Evolutionary conservation across 2,329 filamentous ascomycete genomes (phyloP), one percentile per base, ranked within the genome.

Genomic region (Endocalyx cinctus): DNA sequence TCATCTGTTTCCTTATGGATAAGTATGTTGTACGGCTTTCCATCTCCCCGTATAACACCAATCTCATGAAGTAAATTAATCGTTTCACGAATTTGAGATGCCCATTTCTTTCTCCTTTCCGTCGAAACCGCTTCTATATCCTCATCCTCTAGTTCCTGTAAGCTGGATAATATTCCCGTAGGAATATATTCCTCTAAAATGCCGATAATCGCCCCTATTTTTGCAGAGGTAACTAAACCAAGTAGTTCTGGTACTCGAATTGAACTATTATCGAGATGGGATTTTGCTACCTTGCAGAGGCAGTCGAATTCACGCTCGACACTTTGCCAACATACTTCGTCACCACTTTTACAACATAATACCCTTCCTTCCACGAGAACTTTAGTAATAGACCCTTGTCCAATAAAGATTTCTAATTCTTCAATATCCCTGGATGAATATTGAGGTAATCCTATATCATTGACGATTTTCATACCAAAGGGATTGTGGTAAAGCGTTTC

Each of bases 1-100:
- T 64, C 50, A 29, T 55, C 42, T n/a, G n/a, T n/a, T 27, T 58
- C 26, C 15, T 38, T 45, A 38, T 65, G 58, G 23, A 66, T 55
- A 33, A 66, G 43, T 34, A 66, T 51, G 25, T 65, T 63, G 25
- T 33, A 40, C 14, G 50, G 29, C 39, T 55, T 60, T 3, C 47
- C 57, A 42, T 57, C 49, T 7, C 54, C 54, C 57, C 54, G 60
- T 17, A 54, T 39, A 8, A 55, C 29, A 2, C 46, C 52, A 12
- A 42, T 37, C n/a, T 33, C 10, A 33, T 59, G 55, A 8, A 62
- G 42, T n/a, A 14, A 17, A 17, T 44, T 14, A 11, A 60, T 34
- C 0, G 44, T 48, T 25, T 48, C 30, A 12, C 43, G 40, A 22
- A 59, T 45, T 38, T 59, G 52, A 31, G 13, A 29, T 14, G 35